Conservation (phyloP, 2,329 filamentous ascomycete species). For the Alternaria postmessia region DNA sequence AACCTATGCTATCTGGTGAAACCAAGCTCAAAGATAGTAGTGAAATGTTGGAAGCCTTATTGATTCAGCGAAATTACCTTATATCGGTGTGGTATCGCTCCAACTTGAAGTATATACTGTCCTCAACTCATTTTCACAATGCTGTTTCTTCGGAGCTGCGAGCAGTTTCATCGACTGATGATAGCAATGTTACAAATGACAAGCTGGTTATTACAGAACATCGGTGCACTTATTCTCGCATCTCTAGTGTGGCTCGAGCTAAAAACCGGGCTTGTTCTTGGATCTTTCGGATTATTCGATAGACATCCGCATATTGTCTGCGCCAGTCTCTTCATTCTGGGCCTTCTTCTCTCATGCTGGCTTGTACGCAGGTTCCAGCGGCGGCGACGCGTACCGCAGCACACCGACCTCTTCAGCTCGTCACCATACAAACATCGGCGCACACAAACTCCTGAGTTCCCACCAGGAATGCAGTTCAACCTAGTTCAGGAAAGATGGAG, state of each 20-base stretch:
- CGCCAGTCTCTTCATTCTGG: background rate
- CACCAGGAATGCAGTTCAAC: constrained; percentile 9
- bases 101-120: background rate
- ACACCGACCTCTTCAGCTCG: background rate
- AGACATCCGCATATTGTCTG: background rate
- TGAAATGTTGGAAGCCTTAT: background rate
- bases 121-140: background rate
- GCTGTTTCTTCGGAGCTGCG: background rate
- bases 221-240: background rate
- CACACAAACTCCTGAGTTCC: background rate
- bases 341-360: background rate
- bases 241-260: background rate
- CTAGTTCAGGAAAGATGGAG: constrained; percentile 1
- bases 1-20: background rate
- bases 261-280: background rate
- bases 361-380: background rate
- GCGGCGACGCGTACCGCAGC: background rate
- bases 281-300: background rate
- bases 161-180: background rate
- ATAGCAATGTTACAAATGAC: background rate
- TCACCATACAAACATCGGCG: background rate
- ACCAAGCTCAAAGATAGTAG: background rate
- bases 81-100: background rate
- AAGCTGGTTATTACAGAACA: background rate
- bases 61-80: background rate